Percentiles rank a stretch among this genome's conserved stretches.
These are phyloP conservation scores for Boletus bicolor DNA, from an alignment of 768 basidiomycete genomes.

Conservation along the genomic window DNA sequence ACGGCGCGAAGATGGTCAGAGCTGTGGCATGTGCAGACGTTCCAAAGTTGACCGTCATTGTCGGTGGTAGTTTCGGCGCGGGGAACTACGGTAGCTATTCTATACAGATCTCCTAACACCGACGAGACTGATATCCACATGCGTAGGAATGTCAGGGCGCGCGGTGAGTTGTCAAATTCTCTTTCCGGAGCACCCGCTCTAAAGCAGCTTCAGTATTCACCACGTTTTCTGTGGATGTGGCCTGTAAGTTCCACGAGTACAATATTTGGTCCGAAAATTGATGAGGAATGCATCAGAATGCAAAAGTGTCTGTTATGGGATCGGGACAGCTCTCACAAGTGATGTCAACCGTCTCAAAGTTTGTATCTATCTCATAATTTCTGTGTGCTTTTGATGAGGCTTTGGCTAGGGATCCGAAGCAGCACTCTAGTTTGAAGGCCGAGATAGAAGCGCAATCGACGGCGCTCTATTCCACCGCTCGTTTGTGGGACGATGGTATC, in stretches of 20 bases:
- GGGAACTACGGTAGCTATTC: conserved; percentile 80
- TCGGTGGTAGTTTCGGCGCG: conserved; percentile 92
- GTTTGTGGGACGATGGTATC: conserved; percentile 94
- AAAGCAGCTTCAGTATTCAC: conserved; percentile 64
- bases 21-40: conserved; percentile 93
- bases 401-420: conserved; percentile 64
- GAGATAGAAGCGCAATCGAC: conserved; percentile 90
- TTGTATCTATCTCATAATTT: conserved; percentile 19
- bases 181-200: conserved; percentile 5
- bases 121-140: conserved; percentile 12
- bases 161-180: conserved; percentile 55
- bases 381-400: not conserved
- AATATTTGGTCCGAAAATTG: conserved; percentile 7
- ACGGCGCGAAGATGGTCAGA: conserved; percentile 94
- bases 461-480: conserved; percentile 83
- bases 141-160: conserved; percentile 83
- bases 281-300: conserved; percentile 51
- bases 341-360: conserved; percentile 88
- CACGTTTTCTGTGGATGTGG: conserved; percentile 98
- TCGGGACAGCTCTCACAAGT: conserved; percentile 90
- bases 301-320: conserved; percentile 94
- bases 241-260: conserved; percentile 53
- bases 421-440: conserved; percentile 67
- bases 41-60: conserved; percentile 89
- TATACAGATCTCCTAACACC: not conserved